Conservation (phyloP, 352 stramenopile genomes). For the Globisporangium polare region DNA sequence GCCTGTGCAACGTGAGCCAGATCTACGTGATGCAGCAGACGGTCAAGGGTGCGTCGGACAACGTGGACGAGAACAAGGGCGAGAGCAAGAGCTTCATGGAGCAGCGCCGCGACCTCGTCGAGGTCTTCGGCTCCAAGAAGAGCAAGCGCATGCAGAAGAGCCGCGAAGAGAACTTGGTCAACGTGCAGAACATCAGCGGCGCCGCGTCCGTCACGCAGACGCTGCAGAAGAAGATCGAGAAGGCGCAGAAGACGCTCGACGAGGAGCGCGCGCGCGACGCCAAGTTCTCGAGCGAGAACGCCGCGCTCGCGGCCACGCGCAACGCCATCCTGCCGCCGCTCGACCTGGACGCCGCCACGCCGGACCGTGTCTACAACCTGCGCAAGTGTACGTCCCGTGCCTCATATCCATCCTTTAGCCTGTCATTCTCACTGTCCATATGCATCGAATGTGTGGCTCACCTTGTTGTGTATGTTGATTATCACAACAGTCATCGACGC, state of each 20-base stretch:
- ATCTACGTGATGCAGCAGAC: constrained; percentile 86
- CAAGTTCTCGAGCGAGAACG: constrained; percentile 48
- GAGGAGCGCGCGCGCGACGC: constrained; percentile 48
- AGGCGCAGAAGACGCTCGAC: constrained; percentile 43
- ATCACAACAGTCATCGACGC: constrained; percentile 49
- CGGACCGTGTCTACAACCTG: constrained; percentile 77
- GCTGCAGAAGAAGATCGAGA: constrained; percentile 73
- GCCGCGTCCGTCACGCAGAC: constrained; percentile 61
- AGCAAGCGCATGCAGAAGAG: constrained; percentile 82
- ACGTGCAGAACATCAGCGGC: constrained; percentile 72
- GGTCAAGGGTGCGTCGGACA: constrained; percentile 64
- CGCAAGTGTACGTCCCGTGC: constrained; percentile 55
- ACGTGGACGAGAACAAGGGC: constrained; percentile 61
- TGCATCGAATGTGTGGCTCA: not conserved
- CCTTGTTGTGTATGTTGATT: not conserved
- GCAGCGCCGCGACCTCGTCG: constrained; percentile 65
- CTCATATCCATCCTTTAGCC: not conserved
- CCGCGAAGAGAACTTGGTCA: constrained; percentile 79
- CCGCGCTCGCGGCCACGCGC: constrained; percentile 49
- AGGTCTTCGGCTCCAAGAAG: constrained; percentile 82
- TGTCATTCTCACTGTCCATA: not conserved
- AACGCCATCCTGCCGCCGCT: constrained; percentile 65
- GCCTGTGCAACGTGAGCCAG: constrained; percentile 75
- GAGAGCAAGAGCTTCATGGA: constrained; percentile 63
- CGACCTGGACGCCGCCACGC: constrained; percentile 69